A percentile compares a stretch with the other conserved stretches of the same genome.
Conservation (phyloP, 768 basidiomycete species). For the Candolleomyces aberdarensis region DNA sequence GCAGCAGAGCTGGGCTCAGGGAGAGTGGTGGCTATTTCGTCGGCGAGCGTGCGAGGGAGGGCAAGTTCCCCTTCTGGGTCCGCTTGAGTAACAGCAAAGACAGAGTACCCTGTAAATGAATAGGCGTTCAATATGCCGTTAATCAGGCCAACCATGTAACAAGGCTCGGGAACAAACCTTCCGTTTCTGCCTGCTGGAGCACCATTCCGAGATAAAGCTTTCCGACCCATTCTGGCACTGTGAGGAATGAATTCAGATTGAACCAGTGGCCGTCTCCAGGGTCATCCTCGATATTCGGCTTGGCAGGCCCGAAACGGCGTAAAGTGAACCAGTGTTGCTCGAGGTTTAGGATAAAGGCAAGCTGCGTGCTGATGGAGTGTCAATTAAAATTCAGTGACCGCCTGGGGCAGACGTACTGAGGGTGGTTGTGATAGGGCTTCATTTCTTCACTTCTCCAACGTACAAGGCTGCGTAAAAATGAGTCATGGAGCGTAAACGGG, state of each 20-base stretch:
- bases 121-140: neutral
- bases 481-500: slow-evolving; percentile 3
- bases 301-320: slow-evolving; percentile 67
- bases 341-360: slow-evolving; percentile 85
- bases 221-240: slow-evolving; percentile 77
- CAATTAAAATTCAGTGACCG: neutral
- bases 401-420: slow-evolving; percentile 57
- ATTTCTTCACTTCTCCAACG: slow-evolving; percentile 85
- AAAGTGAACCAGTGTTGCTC: slow-evolving; percentile 89
- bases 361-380: slow-evolving; percentile 54
- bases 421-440: slow-evolving; percentile 68
- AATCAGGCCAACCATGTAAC: neutral
- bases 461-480: slow-evolving; percentile 49
- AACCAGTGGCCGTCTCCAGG: slow-evolving; percentile 74
- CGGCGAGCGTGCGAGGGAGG: slow-evolving; percentile 66
- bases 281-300: slow-evolving; percentile 38
- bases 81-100: slow-evolving; percentile 69
- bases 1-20: slow-evolving; percentile 47
- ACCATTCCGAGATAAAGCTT: slow-evolving; percentile 84
- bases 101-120: slow-evolving; percentile 63
- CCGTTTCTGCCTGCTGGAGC: slow-evolving; percentile 80
- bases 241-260: slow-evolving; percentile 77
- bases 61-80: slow-evolving; percentile 52
- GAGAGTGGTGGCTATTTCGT: slow-evolving; percentile 64
- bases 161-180: slow-evolving; percentile 47